Evolutionary conservation across 2,329 filamentous ascomycete genomes (phyloP).

Genomic region (Clonostachys rosea): DNA sequence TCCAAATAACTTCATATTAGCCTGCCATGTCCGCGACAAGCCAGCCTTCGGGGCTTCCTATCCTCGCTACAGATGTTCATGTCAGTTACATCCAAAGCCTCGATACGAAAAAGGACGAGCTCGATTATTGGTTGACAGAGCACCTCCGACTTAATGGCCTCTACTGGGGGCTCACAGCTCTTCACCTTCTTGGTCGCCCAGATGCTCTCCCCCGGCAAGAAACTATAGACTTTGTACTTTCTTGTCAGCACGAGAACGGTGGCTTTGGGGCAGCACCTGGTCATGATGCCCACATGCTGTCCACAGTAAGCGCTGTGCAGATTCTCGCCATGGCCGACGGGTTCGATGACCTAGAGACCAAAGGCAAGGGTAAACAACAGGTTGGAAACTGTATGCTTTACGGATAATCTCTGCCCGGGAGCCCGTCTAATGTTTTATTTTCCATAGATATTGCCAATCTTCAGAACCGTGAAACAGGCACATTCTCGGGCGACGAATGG

Average conservation of each 20-base stretch:
- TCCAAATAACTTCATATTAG: too few relatives aligned
- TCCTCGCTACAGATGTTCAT: constrained; percentile 56
- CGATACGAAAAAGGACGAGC: constrained; percentile 86
- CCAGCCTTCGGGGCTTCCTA: constrained; percentile 2
- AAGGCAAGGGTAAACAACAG: constrained; percentile 56
- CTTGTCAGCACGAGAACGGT: constrained; percentile 83
- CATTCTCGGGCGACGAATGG: constrained; percentile 93
- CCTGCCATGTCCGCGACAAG: too few relatives aligned
- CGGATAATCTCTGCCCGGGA: constrained; percentile 1
- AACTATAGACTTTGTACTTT: constrained; percentile 89
- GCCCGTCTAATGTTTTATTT: constrained; percentile 10
- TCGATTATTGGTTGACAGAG: constrained; percentile 97
- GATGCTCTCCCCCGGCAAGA: constrained; percentile 76
- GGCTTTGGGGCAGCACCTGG: constrained; percentile 92
- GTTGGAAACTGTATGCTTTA: constrained; percentile 71
- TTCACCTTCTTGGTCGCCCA: constrained; percentile 78
- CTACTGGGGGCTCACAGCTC: constrained; percentile 90
- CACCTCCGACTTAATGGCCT: constrained; percentile 92
- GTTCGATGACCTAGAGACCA: constrained; percentile 68
- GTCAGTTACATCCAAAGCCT: constrained; percentile 91
- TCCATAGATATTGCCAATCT: constrained; percentile 68
- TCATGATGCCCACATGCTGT: constrained; percentile 94
- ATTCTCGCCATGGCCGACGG: constrained; percentile 85
- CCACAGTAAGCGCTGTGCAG: constrained; percentile 92
- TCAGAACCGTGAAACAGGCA: constrained; percentile 77